Conservation (phyloP, 306 rosid genomes). For the Cicer yamashitae region DNA sequence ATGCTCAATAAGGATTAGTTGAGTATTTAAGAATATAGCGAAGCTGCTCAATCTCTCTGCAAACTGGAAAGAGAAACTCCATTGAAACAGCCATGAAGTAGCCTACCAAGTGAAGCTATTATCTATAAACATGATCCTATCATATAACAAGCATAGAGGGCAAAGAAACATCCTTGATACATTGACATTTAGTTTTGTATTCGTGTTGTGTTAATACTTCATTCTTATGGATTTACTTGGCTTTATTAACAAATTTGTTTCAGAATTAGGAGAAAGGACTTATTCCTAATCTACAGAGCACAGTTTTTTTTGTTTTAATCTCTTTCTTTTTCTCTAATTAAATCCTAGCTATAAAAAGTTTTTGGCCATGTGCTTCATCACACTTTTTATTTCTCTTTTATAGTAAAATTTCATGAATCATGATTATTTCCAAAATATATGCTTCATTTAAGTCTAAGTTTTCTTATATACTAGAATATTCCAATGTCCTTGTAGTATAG, state of each 20-base stretch:
- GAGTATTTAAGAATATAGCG: background rate
- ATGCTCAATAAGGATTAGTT: background rate
- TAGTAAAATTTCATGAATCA: background rate
- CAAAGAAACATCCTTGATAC: too few species aligned
- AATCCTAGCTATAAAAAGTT: background rate
- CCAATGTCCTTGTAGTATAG: conserved; percentile 22
- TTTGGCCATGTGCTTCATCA: background rate
- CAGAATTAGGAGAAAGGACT: background rate
- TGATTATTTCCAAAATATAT: background rate
- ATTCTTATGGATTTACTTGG: too few species aligned
- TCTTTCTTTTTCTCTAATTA: background rate
- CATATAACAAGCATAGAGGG: too few species aligned
- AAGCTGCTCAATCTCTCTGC: background rate
- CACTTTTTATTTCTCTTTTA: background rate
- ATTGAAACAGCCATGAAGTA: too few species aligned
- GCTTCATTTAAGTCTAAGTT: conserved; percentile 22
- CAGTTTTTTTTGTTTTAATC: background rate
- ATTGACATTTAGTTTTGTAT: too few species aligned
- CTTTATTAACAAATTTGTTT: too few species aligned
- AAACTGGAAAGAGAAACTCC: background rate
- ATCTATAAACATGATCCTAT: too few species aligned
- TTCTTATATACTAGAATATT: background rate
- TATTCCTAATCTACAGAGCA: background rate
- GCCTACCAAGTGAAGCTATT: too few species aligned
- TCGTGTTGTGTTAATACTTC: too few species aligned